A percentile compares a stretch with the other conserved stretches of the same genome.
Conservation (phyloP, 768 basidiomycete genomes). For the Multifurca ochricompacta region DNA sequence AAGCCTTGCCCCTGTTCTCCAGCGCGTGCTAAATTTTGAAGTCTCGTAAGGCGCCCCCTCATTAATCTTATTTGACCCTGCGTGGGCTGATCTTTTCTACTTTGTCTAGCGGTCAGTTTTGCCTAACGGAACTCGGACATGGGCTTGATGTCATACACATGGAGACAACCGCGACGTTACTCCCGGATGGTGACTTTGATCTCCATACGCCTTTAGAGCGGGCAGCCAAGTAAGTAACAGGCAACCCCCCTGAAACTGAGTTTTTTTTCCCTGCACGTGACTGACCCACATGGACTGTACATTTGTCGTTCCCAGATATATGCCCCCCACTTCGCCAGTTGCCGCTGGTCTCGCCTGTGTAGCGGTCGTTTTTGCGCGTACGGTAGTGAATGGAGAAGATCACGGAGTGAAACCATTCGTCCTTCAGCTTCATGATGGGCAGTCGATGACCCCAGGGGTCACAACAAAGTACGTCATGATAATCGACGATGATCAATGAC, state of each 20-base stretch:
- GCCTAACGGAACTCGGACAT: too few species aligned
- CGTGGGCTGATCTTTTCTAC: too few species aligned
- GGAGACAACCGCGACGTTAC: conserved; percentile 36
- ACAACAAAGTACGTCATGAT: conserved; percentile 22
- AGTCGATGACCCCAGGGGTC: conserved; percentile 31
- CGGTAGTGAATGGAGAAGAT: conserved; percentile 30
- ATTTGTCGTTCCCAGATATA: conserved; percentile 27
- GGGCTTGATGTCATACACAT: too few species aligned
- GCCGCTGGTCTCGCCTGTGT: conserved; percentile 26
- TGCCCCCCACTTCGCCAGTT: conserved; percentile 37
- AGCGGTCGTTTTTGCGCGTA: conserved; percentile 34
- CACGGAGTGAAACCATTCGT: conserved; percentile 33
- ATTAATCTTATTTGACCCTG: too few species aligned
- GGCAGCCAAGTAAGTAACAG: conserved; percentile 38
- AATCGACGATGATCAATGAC: neutral
- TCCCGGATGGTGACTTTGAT: conserved; percentile 31
- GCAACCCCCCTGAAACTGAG: neutral
- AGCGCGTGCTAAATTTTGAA: conserved; percentile 23
- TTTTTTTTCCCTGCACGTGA: too few species aligned
- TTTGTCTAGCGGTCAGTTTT: too few species aligned
- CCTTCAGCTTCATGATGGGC: conserved; percentile 33
- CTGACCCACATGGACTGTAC: too few species aligned
- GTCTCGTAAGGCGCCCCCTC: conserved; percentile 1
- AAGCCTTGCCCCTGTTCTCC: conserved; percentile 23
- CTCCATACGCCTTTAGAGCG: conserved; percentile 30